phyloP scores from a whole-genome alignment of 1,139 yeast species.

The Barnettozyma hawaiiensis region DNA sequence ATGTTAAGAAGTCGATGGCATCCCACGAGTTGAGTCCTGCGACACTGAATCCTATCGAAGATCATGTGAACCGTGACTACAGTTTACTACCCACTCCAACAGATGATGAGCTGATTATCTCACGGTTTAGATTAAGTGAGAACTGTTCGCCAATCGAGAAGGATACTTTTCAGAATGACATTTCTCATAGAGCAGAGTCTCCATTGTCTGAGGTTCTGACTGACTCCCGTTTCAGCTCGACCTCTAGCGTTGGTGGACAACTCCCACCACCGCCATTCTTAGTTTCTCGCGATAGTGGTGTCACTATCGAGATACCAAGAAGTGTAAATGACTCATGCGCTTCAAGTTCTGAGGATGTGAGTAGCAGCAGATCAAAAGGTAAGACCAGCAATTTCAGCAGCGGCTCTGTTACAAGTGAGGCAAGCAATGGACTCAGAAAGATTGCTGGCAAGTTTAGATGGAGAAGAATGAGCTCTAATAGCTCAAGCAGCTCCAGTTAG shows the following conservation, averaged over 20 bases:
- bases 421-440: slow-evolving; percentile 21
- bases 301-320: not conserved
- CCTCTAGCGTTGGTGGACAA: not conserved
- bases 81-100: slow-evolving; percentile 17
- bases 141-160: slow-evolving; percentile 21
- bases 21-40: not conserved
- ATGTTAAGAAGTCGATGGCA: slow-evolving; percentile 10
- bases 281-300: not conserved
- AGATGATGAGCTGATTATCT: slow-evolving; percentile 7
- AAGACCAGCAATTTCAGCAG: slow-evolving; percentile 2
- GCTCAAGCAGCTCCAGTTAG: slow-evolving; percentile 12
- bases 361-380: not conserved
- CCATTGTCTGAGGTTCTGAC: slow-evolving; percentile 3
- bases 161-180: not conserved
- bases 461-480: slow-evolving; percentile 26
- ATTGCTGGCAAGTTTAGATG: slow-evolving; percentile 25
- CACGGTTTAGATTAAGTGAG: slow-evolving; percentile 12
- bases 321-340: not conserved
- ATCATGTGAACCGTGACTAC: slow-evolving; percentile 14
- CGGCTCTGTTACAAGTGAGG: slow-evolving; percentile 17
- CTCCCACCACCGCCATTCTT: not conserved
- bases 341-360: slow-evolving; percentile 4
- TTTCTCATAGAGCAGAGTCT: not conserved
- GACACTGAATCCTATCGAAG: not conserved
- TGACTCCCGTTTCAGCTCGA: not conserved